A percentile compares a stretch with the other conserved stretches of the same genome.
Evolutionary conservation across 345 rosid species (phyloP).

Genomic region (Firmiana major): DNA sequence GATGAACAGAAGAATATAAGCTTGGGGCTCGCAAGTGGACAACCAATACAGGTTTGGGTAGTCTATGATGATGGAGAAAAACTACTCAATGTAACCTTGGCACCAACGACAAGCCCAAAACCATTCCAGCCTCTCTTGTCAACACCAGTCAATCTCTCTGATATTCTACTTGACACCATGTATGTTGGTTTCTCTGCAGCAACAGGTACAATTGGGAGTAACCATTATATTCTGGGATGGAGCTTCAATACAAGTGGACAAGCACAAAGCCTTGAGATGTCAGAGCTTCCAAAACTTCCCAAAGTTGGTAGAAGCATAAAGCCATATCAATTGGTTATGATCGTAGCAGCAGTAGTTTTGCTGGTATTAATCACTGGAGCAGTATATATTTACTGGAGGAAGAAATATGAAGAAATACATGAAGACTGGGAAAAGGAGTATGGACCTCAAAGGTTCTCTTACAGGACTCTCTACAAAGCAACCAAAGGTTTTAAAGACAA

Average conservation of each 20-base stretch:
- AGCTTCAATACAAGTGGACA: slow-evolving; percentile 48
- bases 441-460: slow-evolving; percentile 40
- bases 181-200: slow-evolving; percentile 53
- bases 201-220: slow-evolving; percentile 32
- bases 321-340: neutral
- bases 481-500: slow-evolving; percentile 41
- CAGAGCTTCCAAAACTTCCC: slow-evolving; percentile 57
- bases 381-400: slow-evolving; percentile 23
- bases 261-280: slow-evolving; percentile 36
- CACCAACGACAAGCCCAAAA: slow-evolving; percentile 32
- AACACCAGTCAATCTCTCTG: slow-evolving; percentile 33
- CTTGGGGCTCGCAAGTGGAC: slow-evolving; percentile 29
- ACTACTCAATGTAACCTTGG: slow-evolving; percentile 43
- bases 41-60: slow-evolving; percentile 47
- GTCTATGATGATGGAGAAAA: slow-evolving; percentile 38
- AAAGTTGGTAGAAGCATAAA: neutral
- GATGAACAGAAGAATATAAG: slow-evolving; percentile 10
- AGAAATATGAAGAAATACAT: slow-evolving; percentile 32
- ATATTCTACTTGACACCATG: slow-evolving; percentile 34
- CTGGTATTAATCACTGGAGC: slow-evolving; percentile 21
- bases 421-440: slow-evolving; percentile 50
- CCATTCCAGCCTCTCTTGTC: slow-evolving; percentile 54
- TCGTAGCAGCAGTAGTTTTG: slow-evolving; percentile 9
- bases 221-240: slow-evolving; percentile 60
- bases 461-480: slow-evolving; percentile 38